Percentiles rank a stretch among this genome's conserved stretches.
Evolutionary conservation across 495 filamentous ascomycete species (phyloP).

Genomic region (Bombardia bombarda): DNA sequence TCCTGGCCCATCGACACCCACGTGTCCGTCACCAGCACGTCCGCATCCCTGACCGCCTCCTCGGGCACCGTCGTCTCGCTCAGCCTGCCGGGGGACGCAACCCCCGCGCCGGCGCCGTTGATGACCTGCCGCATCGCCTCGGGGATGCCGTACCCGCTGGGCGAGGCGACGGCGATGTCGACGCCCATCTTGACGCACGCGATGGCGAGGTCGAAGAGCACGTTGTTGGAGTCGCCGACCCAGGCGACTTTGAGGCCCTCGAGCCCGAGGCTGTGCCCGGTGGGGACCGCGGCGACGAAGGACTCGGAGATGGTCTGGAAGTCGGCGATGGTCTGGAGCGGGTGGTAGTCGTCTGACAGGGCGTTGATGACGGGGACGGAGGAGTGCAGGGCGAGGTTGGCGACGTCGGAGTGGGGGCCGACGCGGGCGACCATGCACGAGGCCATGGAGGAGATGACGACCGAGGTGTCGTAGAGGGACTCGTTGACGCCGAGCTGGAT

Average conservation of each 20-base stretch:
- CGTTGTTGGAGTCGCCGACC: slow-evolving; percentile 96
- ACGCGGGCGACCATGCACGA: slow-evolving; percentile 86
- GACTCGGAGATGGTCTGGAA: slow-evolving; percentile 83
- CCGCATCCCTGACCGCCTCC: slow-evolving; percentile 80
- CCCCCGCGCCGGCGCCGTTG: slow-evolving; percentile 45
- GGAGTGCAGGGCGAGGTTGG: slow-evolving; percentile 68
- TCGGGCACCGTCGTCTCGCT: slow-evolving; percentile 71
- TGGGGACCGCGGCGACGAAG: slow-evolving; percentile 39
- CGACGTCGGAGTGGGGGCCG: slow-evolving; percentile 73
- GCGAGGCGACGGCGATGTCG: slow-evolving; percentile 77
- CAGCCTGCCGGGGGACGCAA: slow-evolving; percentile 54
- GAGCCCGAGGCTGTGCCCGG: slow-evolving; percentile 51
- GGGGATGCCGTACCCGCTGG: slow-evolving; percentile 73
- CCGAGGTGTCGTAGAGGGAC: slow-evolving; percentile 77
- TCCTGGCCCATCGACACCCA: slow-evolving; percentile 99
- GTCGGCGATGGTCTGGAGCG: slow-evolving; percentile 87
- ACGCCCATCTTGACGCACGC: slow-evolving; percentile 80
- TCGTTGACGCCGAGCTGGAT: slow-evolving; percentile 96
- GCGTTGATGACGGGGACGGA: slow-evolving; percentile 92
- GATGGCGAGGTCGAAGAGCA: slow-evolving; percentile 86
- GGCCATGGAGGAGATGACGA: slow-evolving; percentile 88
- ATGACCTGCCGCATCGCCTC: slow-evolving; percentile 62
- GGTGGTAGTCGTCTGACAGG: slow-evolving; percentile 80
- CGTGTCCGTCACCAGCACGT: slow-evolving; percentile 90
- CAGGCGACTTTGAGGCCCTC: slow-evolving; percentile 85